These are phyloP conservation scores for Candida broadrunensis DNA, from an alignment of 805 yeast species.

Conservation along the genomic window DNA sequence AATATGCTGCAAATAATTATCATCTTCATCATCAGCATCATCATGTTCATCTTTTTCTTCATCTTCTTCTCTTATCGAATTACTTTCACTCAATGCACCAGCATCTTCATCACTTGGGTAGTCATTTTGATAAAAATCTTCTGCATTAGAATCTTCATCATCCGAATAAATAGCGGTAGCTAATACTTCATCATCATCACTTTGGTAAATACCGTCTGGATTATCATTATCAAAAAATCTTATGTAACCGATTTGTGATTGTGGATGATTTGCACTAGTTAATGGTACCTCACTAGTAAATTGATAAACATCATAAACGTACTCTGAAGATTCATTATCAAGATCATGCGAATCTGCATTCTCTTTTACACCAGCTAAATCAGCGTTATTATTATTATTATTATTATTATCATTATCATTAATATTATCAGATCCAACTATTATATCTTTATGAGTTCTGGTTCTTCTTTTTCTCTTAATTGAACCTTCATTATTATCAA, in stretches of 20 bases:
- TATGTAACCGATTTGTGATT: conserved; percentile 51
- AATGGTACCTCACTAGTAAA: conserved; percentile 27
- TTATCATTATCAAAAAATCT: conserved; percentile 53
- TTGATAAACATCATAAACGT: conserved; percentile 85
- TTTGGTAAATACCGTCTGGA: conserved; percentile 20
- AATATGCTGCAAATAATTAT: not conserved
- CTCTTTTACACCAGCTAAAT: conserved; percentile 1
- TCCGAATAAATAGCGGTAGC: conserved; percentile 43
- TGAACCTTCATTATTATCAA: conserved; percentile 12
- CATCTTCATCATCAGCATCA: conserved; percentile 8
- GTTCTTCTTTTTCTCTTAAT: conserved; percentile 11
- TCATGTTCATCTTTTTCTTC: conserved; percentile 14
- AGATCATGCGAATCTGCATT: not conserved
- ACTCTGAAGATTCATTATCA: conserved; percentile 45
- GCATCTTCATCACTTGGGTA: conserved; percentile 94
- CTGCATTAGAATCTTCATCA: conserved; percentile 87
- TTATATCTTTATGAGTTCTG: conserved; percentile 1
- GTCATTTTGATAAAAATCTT: conserved; percentile 86
- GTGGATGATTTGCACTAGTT: conserved; percentile 47
- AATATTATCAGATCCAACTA: not conserved
- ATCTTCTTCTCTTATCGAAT: conserved; percentile 10
- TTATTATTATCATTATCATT: not conserved
- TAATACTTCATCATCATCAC: conserved; percentile 36
- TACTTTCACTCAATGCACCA: conserved; percentile 15
- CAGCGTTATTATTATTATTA: not conserved